These are phyloP conservation scores for Daphne laureola DNA, from an alignment of 441 rosid genomes.

Conservation along the genomic window DNA sequence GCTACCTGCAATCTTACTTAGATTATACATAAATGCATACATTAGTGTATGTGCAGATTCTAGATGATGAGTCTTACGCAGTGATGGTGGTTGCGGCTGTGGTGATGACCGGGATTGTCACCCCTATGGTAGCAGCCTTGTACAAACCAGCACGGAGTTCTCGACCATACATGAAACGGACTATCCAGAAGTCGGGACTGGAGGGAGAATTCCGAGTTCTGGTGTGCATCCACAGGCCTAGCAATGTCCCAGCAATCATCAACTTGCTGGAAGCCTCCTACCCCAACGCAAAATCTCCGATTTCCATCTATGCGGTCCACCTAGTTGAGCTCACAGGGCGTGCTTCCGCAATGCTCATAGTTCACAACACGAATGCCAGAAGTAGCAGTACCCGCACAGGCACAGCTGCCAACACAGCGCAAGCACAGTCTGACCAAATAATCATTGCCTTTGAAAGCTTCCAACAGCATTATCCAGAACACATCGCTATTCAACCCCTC, in stretches of 20 bases:
- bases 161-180: slow-evolving; percentile 54
- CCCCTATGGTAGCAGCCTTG: slow-evolving; percentile 45
- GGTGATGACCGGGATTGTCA: slow-evolving; percentile 58
- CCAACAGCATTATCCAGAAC: slow-evolving; percentile 43
- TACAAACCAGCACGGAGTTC: slow-evolving; percentile 56
- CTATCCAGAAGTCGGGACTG: slow-evolving; percentile 52
- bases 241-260: slow-evolving; percentile 74
- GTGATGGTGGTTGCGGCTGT: slow-evolving; percentile 70
- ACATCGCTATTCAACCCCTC: slow-evolving; percentile 64
- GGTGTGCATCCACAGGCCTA: slow-evolving; percentile 68
- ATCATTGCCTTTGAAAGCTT: slow-evolving; percentile 71
- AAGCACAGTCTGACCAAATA: slow-evolving; percentile 81
- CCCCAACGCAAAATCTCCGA: slow-evolving; percentile 50
- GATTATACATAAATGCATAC: too few species aligned
- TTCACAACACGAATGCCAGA: slow-evolving; percentile 46
- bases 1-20: too few species aligned
- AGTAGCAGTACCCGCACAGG: slow-evolving; percentile 34
- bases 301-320: slow-evolving; percentile 64
- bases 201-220: slow-evolving; percentile 58
- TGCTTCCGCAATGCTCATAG: slow-evolving; percentile 87
- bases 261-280: slow-evolving; percentile 73
- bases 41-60: slow-evolving; percentile 28
- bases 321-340: slow-evolving; percentile 85
- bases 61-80: slow-evolving; percentile 64
- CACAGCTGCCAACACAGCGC: slow-evolving; percentile 56